phyloP scores from a whole-genome alignment of 805 yeast genomes.

The Priceomyces melissophilus region DNA sequence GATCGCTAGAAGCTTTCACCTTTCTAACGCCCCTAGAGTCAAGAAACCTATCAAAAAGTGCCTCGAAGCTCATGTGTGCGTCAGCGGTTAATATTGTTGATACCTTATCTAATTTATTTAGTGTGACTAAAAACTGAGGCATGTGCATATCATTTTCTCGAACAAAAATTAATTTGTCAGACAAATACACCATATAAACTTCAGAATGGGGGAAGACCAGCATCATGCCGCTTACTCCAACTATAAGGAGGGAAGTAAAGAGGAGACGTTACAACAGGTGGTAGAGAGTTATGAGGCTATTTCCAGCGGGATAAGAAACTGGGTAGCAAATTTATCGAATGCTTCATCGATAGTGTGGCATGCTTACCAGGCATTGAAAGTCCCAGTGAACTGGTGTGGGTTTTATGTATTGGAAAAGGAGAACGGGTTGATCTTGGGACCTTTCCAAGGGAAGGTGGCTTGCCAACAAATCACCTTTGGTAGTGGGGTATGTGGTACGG shows the following conservation, averaged over 20 bases:
- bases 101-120: background rate
- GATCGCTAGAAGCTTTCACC: slow-evolving; percentile 1
- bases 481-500: slow-evolving; percentile 88
- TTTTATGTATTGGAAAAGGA: slow-evolving; percentile 60
- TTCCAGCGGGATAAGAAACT: slow-evolving; percentile 59
- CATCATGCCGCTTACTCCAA: slow-evolving; percentile 74
- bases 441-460: slow-evolving; percentile 96
- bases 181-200: background rate
- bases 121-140: background rate
- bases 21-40: slow-evolving; percentile 8
- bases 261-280: slow-evolving; percentile 57
- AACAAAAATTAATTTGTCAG: background rate
- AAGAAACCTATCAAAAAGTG: slow-evolving; percentile 4
- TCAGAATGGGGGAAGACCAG: slow-evolving; percentile 11
- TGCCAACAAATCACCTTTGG: slow-evolving; percentile 81
- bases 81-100: background rate
- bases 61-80: no score
- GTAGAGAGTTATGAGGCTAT: slow-evolving; percentile 65
- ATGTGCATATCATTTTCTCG: background rate
- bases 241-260: slow-evolving; percentile 41
- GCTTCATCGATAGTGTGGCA: slow-evolving; percentile 87
- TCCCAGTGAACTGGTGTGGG: slow-evolving; percentile 87
- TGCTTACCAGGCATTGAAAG: slow-evolving; percentile 62
- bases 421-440: slow-evolving; percentile 68
- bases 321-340: slow-evolving; percentile 89